These are phyloP conservation scores for Chlorella sp. DNA, from an alignment of 139 green algal genomes.

Conservation along the genomic window DNA sequence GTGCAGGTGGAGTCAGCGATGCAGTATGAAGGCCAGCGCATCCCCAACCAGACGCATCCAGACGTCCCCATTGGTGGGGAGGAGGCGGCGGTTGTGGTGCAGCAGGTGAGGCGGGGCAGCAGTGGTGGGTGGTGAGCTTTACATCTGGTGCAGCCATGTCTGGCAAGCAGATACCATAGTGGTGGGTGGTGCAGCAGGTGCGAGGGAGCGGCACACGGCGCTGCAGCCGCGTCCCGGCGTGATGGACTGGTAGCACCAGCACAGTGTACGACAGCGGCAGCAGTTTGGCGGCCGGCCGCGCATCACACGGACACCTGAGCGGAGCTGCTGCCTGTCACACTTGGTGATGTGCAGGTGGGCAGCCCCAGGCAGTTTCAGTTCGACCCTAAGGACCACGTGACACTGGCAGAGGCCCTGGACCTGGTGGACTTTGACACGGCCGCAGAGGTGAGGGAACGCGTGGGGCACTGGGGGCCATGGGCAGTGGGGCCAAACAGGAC, in stretches of 20 bases:
- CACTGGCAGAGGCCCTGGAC: slow-evolving; percentile 65
- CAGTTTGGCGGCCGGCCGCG: not conserved
- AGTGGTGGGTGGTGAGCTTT: not conserved
- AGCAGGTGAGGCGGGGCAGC: slow-evolving; percentile 15
- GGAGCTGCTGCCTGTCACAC: not conserved
- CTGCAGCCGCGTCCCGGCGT: not conserved
- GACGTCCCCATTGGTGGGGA: slow-evolving; percentile 79
- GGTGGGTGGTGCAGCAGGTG: too few species aligned
- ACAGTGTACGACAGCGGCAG: not conserved
- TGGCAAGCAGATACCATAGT: too few species aligned
- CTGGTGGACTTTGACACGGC: slow-evolving; percentile 86
- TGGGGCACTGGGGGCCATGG: not conserved
- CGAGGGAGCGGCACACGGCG: too few species aligned
- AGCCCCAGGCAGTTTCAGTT: slow-evolving; percentile 65
- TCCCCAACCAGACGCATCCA: slow-evolving; percentile 95
- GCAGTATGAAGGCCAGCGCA: slow-evolving; percentile 83
- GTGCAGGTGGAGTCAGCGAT: slow-evolving; percentile 58
- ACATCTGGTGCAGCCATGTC: too few species aligned
- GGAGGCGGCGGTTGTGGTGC: slow-evolving; percentile 51
- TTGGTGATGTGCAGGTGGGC: slow-evolving; percentile 35
- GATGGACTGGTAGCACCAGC: not conserved
- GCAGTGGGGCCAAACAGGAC: too few species aligned
- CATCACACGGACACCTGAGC: not conserved
- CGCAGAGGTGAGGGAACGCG: slow-evolving; percentile 24
- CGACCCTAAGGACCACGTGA: slow-evolving; percentile 70